These are phyloP conservation scores for Nephelium lappaceum DNA, from an alignment of 345 rosid genomes.

Conservation along the genomic window DNA sequence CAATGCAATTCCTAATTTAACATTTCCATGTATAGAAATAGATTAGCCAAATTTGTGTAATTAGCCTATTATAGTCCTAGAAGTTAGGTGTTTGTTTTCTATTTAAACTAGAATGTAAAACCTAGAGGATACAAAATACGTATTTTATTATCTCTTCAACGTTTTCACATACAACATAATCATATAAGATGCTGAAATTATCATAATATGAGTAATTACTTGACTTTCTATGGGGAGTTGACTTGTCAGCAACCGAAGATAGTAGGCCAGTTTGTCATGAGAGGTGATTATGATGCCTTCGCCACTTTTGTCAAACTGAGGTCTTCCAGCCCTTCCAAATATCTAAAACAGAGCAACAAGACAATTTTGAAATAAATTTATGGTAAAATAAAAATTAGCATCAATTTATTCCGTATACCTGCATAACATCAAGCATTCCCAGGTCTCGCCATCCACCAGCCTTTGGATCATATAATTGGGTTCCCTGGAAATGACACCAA, in stretches of 20 bases:
- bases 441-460: constrained; percentile 99
- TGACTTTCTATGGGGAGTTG: constrained; percentile 99
- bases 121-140: too few relatives aligned
- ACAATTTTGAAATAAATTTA: neutral
- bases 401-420: constrained; percentile 44
- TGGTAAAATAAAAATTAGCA: neutral
- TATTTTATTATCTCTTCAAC: too few relatives aligned
- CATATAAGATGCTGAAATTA: constrained; percentile 15
- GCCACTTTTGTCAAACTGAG: constrained; percentile 98
- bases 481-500: constrained; percentile 60
- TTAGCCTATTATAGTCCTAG: too few relatives aligned
- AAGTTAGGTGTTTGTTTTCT: too few relatives aligned
- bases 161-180: neutral
- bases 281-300: constrained; percentile 98
- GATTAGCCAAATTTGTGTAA: too few relatives aligned
- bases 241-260: constrained; percentile 84
- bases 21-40: too few relatives aligned
- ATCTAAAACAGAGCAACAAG: constrained; percentile 49
- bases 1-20: too few relatives aligned
- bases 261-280: constrained; percentile 91
- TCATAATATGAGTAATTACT: constrained; percentile 44
- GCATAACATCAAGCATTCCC: constrained; percentile 99
- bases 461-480: constrained; percentile 94
- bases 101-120: too few relatives aligned
- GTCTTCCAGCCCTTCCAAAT: constrained; percentile 99